Evolutionary conservation across 805 yeast genomes (phyloP), one percentile per base, ranked within the genome.

Genomic region (Lipomyces japonicus): DNA sequence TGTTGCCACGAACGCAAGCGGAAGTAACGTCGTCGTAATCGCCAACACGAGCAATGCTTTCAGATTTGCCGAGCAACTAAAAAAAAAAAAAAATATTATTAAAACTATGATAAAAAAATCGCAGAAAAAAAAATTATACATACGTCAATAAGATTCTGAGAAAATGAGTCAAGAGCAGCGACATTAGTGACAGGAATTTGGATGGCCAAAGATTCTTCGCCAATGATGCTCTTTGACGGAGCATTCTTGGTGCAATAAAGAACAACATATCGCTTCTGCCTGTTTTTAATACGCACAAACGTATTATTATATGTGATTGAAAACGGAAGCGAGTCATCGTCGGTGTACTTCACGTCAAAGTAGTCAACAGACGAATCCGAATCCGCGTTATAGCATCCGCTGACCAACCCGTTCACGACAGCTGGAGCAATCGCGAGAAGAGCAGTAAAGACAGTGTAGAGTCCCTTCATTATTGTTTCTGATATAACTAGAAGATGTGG

Each of bases 1-100:
- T 30, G 32, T 46, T 46, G 10, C 50, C 50, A 25, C 44, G 50
- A 40, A 46, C 24, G 36, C 50, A 46, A 14, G 50, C 34, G 9
- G 34, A 32, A 10, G 50, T 46, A 34, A 46, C 50, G 21, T 39
- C 28, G 21, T 39, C 45, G 25, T 31, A 32, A 18, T 31, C 39
- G 35, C 50, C 50, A 23, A 46, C 50, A 14, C 28, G 39, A 24
- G 50, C 24, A 14, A 46, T 46, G 28, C 49, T 3, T 9, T n/a
- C 31, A 14, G 50, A 40, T 40, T 34, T 42, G 2, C 50, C 50
- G 19, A 46, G 50, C 50, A 46, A 28, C 48, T 44, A 22, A 22
- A 10, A 4, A 2, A 12, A 12, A 16, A 5, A 25, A 21, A 14
- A n/a, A n/a, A n/a, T n/a, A n/a, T n/a, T n/a, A n/a, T n/a, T n/a